These are phyloP conservation scores for Tulasnella sp. DNA, from an alignment of 768 basidiomycete genomes.

Conservation along the genomic window DNA sequence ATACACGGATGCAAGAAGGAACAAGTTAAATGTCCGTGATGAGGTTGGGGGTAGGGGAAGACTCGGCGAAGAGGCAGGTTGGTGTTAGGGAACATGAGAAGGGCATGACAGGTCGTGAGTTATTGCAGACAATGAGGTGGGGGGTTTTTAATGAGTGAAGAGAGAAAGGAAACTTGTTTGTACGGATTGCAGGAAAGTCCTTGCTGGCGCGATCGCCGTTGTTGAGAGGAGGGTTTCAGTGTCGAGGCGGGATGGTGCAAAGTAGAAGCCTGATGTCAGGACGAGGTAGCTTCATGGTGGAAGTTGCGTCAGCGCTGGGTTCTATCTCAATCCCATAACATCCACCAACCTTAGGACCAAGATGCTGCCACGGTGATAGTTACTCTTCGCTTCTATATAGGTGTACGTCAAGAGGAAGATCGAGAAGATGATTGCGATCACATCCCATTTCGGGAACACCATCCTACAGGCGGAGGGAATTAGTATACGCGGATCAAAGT, in stretches of 20 bases:
- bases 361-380: conserved; percentile 96
- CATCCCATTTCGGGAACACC: conserved; percentile 98
- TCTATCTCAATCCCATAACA: conserved; percentile 19
- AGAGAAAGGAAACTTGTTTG: conserved; percentile 17
- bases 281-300: conserved; percentile 71
- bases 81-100: background rate
- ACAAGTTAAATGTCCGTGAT: background rate
- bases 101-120: conserved; percentile 3
- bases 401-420: conserved; percentile 99
- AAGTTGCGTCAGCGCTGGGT: background rate
- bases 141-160: conserved; percentile 23
- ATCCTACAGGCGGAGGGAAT: conserved; percentile 50
- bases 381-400: conserved; percentile 97
- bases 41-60: background rate
- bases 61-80: background rate
- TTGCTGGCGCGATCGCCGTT: background rate
- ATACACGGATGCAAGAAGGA: background rate
- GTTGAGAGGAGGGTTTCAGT: background rate
- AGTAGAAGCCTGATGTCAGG: conserved; percentile 87
- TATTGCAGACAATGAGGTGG: background rate
- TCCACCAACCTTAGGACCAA: conserved; percentile 78
- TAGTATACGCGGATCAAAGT: conserved; percentile 17
- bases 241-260: conserved; percentile 51
- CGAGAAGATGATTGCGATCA: conserved; percentile 87
- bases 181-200: conserved; percentile 9